phyloP scores from a whole-genome alignment of 495 filamentous ascomycete genomes.

The Neurospora sp. region DNA sequence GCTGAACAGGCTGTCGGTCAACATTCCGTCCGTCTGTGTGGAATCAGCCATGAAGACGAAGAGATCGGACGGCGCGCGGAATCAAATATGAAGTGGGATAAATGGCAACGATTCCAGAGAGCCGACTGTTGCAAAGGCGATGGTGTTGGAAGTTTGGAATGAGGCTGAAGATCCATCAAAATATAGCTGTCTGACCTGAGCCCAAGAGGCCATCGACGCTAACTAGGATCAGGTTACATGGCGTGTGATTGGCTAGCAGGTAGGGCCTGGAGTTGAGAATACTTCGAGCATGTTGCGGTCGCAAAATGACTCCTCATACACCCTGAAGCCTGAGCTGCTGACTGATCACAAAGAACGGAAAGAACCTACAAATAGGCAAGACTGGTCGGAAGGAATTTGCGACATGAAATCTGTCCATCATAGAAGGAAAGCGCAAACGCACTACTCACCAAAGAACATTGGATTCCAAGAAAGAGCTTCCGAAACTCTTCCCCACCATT shows the following conservation, averaged over 20 bases:
- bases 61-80: not conserved
- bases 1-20: not conserved
- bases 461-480: no score
- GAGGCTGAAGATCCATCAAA: not conserved
- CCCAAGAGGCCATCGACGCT: not conserved
- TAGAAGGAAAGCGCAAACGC: no score
- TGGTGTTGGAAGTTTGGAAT: not conserved
- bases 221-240: not conserved
- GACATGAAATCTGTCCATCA: no score
- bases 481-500: no score
- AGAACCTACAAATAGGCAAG: no score
- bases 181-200: not conserved
- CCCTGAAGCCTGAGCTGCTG: no score
- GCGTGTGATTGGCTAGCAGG: not conserved
- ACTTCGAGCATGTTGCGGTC: not conserved
- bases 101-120: not conserved
- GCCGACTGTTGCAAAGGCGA: not conserved
- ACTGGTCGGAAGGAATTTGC: no score
- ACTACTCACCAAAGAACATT: no score
- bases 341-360: no score
- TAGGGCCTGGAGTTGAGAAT: not conserved
- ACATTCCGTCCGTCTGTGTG: not conserved
- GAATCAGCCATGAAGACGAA: not conserved
- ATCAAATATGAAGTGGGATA: not conserved
- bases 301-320: not conserved